Conservation (phyloP, 2,329 filamentous ascomycete species). For the Trichoderma arundinaceum region DNA sequence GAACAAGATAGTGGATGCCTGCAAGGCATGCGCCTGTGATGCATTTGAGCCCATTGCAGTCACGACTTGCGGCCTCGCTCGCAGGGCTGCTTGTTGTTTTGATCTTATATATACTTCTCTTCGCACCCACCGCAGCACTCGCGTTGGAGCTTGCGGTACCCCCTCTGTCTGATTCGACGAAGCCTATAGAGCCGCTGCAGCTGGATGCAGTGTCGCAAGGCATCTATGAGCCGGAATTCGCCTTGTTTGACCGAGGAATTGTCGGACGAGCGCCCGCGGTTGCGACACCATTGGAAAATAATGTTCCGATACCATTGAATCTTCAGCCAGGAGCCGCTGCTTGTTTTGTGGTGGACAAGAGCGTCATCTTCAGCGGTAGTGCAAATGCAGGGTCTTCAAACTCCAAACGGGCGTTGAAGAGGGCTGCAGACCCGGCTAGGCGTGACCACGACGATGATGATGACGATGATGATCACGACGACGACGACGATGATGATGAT, state of each 20-base stretch:
- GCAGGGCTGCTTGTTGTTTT: constrained; percentile 65
- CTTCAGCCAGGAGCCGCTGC: constrained; percentile 66
- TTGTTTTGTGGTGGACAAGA: constrained; percentile 46
- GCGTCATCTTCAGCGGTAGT: constrained; percentile 39
- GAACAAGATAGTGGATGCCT: constrained; percentile 4
- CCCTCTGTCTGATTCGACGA: constrained; percentile 34
- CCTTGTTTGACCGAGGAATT: constrained; percentile 65
- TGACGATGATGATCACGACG: background rate
- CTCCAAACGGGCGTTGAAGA: constrained; percentile 32
- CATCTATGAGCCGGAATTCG: constrained; percentile 66
- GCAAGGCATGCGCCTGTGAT: constrained; percentile 46
- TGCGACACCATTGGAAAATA: constrained; percentile 63
- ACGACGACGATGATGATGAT: too few relatives aligned
- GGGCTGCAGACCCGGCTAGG: background rate
- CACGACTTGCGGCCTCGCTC: constrained; percentile 71
- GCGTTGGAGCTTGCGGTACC: constrained; percentile 64
- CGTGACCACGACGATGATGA: background rate
- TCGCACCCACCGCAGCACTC: constrained; percentile 64
- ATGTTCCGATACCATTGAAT: constrained; percentile 64
- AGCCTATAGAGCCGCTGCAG: background rate
- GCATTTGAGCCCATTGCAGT: constrained; percentile 72
- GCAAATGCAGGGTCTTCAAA: constrained; percentile 25
- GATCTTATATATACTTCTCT: constrained; percentile 65
- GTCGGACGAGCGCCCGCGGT: constrained; percentile 64
- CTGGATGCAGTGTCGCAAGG: constrained; percentile 23